Base-by-base conservation (phyloP, 495 filamentous ascomycete species). In the Penicillium antarcticum region DNA sequence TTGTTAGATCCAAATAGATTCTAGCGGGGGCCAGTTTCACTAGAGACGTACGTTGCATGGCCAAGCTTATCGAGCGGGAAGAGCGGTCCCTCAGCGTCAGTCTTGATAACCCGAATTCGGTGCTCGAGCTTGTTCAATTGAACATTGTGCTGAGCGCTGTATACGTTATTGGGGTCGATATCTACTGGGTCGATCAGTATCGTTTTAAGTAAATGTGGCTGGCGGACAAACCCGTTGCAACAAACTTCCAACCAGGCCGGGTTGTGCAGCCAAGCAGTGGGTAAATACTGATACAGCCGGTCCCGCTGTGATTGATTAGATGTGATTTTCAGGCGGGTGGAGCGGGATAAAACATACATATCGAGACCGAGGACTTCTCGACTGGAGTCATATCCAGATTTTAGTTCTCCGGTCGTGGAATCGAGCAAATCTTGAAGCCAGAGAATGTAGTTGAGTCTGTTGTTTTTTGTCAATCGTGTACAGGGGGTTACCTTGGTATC, bases 401-500 rank as follows among this genome's bases (percentile, higher is more conserved):
- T 61, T 46, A 78, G 79, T 13, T 66, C 63, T 6, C 76, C 67
- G 36, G 73, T 72, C 0, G 87, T 89, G 0, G 85, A 87, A 56
- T 96, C 91, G 26, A 98, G 71, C 0, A 98, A 76, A 18, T 82
- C 82, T 63, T 96, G 88, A 4, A 97, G 73, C 91, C 91, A 97
- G 5, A 91, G 71, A 44, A 97, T 83, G 62, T 98, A 98, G 58
- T 95, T 95, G 51, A 92, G 80, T 55, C 80, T 84, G 35, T 29
- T 9, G 16, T 18, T 39, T 55, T 55, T 47, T 10, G 36, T 42
- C 16, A 45, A 36, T 19, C 32, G 21, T 38, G 26, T 19, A n/a
- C 18, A 45, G 18, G 14, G 5, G 23, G 14, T 9, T n/a, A 8
- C 14, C 6, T 36, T 37, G 38, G 13, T 38, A 37, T 50, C 17